Base-by-base conservation (phyloP, 2,329 filamentous ascomycete genomes). In the Aspergillus versicolor region DNA sequence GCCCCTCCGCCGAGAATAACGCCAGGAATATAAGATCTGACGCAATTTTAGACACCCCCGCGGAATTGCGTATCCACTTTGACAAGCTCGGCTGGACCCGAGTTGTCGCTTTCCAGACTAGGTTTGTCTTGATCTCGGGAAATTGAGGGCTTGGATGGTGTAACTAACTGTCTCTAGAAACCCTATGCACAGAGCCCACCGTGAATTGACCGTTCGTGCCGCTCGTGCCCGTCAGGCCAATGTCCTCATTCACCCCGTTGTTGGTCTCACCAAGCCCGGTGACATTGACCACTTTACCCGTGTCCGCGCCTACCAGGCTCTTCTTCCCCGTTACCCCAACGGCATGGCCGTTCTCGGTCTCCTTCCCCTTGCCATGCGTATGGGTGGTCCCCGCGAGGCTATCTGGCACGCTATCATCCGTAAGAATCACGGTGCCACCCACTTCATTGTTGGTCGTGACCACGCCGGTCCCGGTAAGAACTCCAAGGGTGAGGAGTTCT, bases 351-450 rank as follows among this genome's bases (percentile, higher is more conserved):
- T 95, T 40, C 86, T 99, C 64, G 93, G 92, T 77, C 90, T 99
- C 42, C 85, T 99, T 54, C 92, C 92, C 58, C 84, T 99, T 63
- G 94, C 94, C 70, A 99, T 99, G 94, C 90, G 94, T 74, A 99
- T 99, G 94, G 94, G 92, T 73, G 94, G 94, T 69, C 94, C 94
- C 63, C 91, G 94, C 66, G 94, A 99, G 82, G 94, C 94, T 67
- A 92, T 99, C 80, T 99, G 94, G 94, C 94, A 99, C 83, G 94
- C 94, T 72, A 96, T 99, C 71, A 99, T 99, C 83, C 92, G 94
- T 75, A 99, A 97, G 88, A 99, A 99, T 80, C 92, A 97, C 81
- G 94, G 94, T 70, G 92, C 93, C 47, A 97, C 94, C 15, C 94
- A 99, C 84, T 99, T 99, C 83, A 99, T 99, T 70, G 92, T 99